Evolutionary conservation across 2,329 filamentous ascomycete genomes (phyloP), one percentile per base, ranked within the genome.

Genomic region (Xylaria digitata): DNA sequence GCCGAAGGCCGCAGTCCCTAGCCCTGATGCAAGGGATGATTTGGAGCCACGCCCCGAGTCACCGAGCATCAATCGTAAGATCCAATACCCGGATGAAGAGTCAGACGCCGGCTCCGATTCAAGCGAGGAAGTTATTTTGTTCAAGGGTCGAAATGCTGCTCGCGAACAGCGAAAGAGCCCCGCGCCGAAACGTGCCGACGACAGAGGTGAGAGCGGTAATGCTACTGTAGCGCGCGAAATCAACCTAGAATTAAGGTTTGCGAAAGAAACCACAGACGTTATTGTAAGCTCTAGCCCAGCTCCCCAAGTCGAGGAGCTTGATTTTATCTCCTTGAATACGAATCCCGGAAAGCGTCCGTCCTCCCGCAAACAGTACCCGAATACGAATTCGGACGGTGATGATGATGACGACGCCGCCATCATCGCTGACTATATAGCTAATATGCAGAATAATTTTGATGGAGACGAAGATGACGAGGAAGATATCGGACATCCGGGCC

Each of bases 101-200:
- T 72, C 76, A 6, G 70, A 71, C 40, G 67, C 70, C 3, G 72
- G 67, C 5, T 85, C 84, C 0, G 84, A 88, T 69, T 92, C 90
- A 0, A 91, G 90, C 73, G 91, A 92, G 54, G 92, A 97, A 70
- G 82, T 93, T 5, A 88, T 94, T 53, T 74, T 92, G 0, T 93
- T 92, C 75, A 85, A 82, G 65, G 89, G 89, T 45, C 83, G 89
- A 61, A 79, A 80, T 62, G 69, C 63, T 65, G 75, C 76, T 73
- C 62, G 61, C 53, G 72, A 72, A 23, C 62, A 61, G 42, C 55
- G 53, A 40, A 21, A 45, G 9, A 55, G 30, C 13, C 65, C 43
- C 30, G 26, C 60, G 21, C 59, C 32, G 1, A 61, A 45, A 42
- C 54, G 17, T 6, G 32, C 26, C 23, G 5, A 26, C n/a, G 34